Evolutionary conservation across 106 monocot species (phyloP), one percentile per base, ranked within the genome.

Genomic region (Dendrobium nobile): DNA sequence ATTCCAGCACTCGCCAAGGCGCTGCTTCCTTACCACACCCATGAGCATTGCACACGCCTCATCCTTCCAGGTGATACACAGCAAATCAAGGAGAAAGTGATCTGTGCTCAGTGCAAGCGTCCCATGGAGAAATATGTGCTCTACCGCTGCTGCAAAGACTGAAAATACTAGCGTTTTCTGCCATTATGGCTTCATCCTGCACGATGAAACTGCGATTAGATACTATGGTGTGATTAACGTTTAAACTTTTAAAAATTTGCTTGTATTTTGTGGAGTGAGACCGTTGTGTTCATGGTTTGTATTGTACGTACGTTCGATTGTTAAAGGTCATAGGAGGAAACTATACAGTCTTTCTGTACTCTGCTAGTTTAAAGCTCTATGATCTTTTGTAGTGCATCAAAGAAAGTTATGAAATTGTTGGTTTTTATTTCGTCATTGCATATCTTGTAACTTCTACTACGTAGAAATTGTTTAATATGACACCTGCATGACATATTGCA

Each of bases 71-170:
- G 84, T 0, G 89, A 92, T 64, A 56, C 87, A 0, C 77, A 75
- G 13, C 54, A 11, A 45, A 88, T 90, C 24, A 77, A 75, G 83
- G 95, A 91, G 79, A 58, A 79, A 9, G 95, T 95, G 40, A 76
- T 91, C 18, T 95, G 95, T 47, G 87, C 90, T 16, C 90, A 91
- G 80, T 95, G 95, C 82, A 86, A 81, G 85, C 79, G 80, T 16
- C 92, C 92, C 2, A 92, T 95, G 95, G 95, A 95, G 80, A 88
- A 92, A 86, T 95, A 78, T 73, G 82, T 92, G 55, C 90, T 95
- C 59, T 95, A 89, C 73, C 80, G 89, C 51, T 95, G 95, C 87
- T 95, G 95, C 87, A 90, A 87, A 51, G 83, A 92, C 77, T 92
- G 44, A 91, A 15, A 33, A 72, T 37, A 15, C 33, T 72, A 15